These are phyloP conservation scores for Candida sanyaensis DNA, from an alignment of 1,139 yeast genomes.

Conservation along the genomic window DNA sequence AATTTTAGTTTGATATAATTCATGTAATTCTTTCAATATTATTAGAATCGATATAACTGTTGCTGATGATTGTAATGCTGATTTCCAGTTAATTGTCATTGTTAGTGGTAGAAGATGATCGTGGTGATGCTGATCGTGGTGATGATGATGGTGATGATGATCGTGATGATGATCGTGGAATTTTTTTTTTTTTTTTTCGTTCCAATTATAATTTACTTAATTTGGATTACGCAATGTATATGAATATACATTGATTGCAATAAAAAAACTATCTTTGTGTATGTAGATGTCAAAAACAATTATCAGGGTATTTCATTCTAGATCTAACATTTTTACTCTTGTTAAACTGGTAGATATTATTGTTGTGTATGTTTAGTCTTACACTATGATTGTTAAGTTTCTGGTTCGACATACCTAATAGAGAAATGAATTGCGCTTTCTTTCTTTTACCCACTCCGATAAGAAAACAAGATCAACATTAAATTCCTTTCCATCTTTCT, in stretches of 20 bases:
- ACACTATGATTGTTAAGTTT: neutral
- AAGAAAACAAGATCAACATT: neutral
- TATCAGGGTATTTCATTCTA: too few species aligned
- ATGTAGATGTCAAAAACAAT: too few species aligned
- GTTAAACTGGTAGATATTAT: too few species aligned
- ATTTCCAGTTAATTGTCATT: constrained; percentile 14
- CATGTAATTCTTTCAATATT: constrained; percentile 16
- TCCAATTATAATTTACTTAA: neutral
- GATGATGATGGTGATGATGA: neutral
- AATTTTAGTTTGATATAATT: constrained; percentile 2
- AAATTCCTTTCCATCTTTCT: too few species aligned
- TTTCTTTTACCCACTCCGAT: neutral
- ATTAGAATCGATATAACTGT: constrained; percentile 17
- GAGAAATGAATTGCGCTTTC: neutral
- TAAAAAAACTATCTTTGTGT: too few species aligned
- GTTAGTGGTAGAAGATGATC: constrained; percentile 6
- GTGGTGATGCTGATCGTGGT: neutral
- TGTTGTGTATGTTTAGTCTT: too few species aligned
- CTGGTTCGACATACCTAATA: neutral
- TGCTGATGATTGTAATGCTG: constrained; percentile 18
- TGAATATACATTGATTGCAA: neutral
- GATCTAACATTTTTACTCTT: too few species aligned
- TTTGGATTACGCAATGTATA: neutral
- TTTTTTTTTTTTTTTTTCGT: neutral
- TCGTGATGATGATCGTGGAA: neutral